These are phyloP conservation scores for Populus euphratica DNA, from an alignment of 345 rosid genomes.

Conservation along the genomic window DNA sequence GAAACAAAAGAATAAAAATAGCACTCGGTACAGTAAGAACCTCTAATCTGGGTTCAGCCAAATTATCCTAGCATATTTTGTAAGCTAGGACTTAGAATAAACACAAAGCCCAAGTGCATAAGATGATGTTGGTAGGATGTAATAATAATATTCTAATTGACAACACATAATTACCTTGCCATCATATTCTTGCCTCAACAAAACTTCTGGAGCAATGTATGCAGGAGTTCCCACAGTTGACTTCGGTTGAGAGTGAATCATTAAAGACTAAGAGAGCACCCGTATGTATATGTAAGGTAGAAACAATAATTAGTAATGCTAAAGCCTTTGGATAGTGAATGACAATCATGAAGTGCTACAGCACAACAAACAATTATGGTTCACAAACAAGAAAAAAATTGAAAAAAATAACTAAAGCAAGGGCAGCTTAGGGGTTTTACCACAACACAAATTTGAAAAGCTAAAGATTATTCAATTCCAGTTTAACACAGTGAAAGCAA, in stretches of 20 bases:
- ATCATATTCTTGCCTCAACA: slow-evolving; percentile 29
- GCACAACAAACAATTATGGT: neutral
- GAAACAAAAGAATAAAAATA: neutral
- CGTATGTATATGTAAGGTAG: neutral
- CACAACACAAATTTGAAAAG: neutral
- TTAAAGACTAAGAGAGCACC: slow-evolving; percentile 24
- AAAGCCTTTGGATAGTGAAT: neutral
- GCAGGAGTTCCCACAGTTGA: slow-evolving; percentile 39
- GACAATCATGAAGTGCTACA: neutral
- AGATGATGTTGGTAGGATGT: neutral
- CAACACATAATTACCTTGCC: slow-evolving; percentile 24
- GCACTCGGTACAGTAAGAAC: neutral
- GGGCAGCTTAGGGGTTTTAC: neutral
- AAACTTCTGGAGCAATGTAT: slow-evolving; percentile 35
- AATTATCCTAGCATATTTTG: neutral
- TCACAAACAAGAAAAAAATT: neutral
- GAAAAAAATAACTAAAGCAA: neutral
- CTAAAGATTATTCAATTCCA: neutral
- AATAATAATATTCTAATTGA: too few relatives aligned
- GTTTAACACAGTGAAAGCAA: neutral
- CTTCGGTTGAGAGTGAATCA: slow-evolving; percentile 37
- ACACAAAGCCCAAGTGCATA: neutral
- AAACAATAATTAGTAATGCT: neutral
- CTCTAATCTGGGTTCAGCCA: neutral
- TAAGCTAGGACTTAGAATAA: too few relatives aligned